Percentiles rank a stretch among this genome's conserved stretches.
Conservation (phyloP, 345 rosid genomes). For the Noccaea bulbosa region DNA sequence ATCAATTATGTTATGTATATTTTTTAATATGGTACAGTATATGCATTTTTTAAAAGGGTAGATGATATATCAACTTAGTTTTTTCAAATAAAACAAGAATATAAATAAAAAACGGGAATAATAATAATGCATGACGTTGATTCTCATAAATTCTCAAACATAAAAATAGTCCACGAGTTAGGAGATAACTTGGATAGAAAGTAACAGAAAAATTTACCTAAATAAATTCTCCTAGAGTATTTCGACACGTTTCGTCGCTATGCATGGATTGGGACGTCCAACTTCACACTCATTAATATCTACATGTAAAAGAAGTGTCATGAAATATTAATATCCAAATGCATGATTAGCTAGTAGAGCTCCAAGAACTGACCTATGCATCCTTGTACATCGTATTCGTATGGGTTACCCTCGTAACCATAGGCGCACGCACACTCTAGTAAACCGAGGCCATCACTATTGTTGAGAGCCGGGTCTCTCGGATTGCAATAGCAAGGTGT, state of each 20-base stretch:
- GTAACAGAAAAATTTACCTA: neutral
- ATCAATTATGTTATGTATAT: too few species aligned
- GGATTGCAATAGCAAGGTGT: neutral
- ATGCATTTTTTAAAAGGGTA: too few species aligned
- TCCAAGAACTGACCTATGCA: neutral
- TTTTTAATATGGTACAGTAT: too few species aligned
- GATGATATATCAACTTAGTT: too few species aligned
- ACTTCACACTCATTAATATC: constrained; percentile 2
- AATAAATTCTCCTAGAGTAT: neutral
- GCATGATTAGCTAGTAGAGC: neutral
- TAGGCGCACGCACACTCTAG: neutral
- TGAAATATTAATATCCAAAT: neutral
- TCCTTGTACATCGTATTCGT: neutral
- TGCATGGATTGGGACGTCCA: neutral
- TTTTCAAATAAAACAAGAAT: too few species aligned
- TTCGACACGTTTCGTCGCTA: neutral
- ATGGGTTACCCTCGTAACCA: constrained; percentile 2
- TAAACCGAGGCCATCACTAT: neutral
- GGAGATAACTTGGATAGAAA: neutral
- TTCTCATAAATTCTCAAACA: neutral
- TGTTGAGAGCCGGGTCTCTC: too few species aligned
- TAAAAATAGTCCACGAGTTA: too few species aligned
- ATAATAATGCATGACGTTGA: too few species aligned
- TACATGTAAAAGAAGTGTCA: neutral
- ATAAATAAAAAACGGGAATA: too few species aligned